Base-by-base conservation (phyloP, 2,329 filamentous ascomycete species). In the Fusarium pseudograminearum region DNA sequence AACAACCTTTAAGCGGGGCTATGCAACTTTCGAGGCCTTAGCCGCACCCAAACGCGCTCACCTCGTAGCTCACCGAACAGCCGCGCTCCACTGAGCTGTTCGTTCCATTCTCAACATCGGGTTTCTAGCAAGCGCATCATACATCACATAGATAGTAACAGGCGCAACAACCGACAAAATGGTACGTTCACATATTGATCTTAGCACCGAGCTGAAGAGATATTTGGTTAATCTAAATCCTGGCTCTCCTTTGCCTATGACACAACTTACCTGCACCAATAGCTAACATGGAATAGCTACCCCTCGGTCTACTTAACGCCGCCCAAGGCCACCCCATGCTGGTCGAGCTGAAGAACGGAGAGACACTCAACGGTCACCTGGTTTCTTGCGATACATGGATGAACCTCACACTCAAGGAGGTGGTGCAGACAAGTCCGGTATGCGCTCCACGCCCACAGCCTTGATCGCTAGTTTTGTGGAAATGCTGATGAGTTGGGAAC, bases 361-460 rank as follows among this genome's bases (percentile, higher is more conserved):
- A 99, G 82, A 98, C 96, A 0, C 88, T 99, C 65, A 99, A 98
- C 83, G 96, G 96, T 69, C 94, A 98, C 78, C 86, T 99, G 63
- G 92, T 98, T 80, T 93, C 91, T 80, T 99, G 95, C 89, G 96
- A 99, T 81, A 99, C 95, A 50, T 99, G 96, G 94, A 99, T 99
- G 96, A 99, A 99, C 83, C 84, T 99, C 74, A 98, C 95, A 4
- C 83, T 99, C 72, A 97, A 96, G 81, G 96, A 98, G 80, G 97
- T 99, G 24, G 93, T 98, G 36, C 95, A 98, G 82, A 98, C 96
- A 20, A 97, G 92, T 78, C 90, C 95, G 26, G 89, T 91, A 81
- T 53, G 85, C 57, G 20, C 40, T 28, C 34, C n/a, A 50, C 16
- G 12, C 26, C 38, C 30, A 24, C 44, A 16, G 51, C n/a, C 54